phyloP scores from a whole-genome alignment of 306 rosid species.

The Rosa chinensis region DNA sequence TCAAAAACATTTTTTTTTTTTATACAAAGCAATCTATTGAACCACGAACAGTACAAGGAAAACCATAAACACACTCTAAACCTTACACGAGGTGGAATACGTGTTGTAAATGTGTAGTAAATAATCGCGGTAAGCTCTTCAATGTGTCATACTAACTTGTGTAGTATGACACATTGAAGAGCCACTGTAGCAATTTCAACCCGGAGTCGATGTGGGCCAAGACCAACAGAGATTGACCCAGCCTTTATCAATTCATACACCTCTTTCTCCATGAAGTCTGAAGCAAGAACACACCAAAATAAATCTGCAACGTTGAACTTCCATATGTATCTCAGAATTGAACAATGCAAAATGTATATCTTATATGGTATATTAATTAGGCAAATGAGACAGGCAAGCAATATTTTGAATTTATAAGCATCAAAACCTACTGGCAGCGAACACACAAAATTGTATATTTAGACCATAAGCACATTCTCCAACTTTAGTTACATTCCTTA shows the following conservation, averaged over 20 bases:
- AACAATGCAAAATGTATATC: neutral
- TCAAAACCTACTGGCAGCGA: neutral
- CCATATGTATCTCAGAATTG: neutral
- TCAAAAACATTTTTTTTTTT: too few relatives aligned
- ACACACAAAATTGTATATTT: neutral
- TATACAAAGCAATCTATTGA: too few relatives aligned
- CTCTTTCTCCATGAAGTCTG: conserved; percentile 88
- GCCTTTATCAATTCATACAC: conserved; percentile 57
- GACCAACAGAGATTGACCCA: conserved; percentile 77
- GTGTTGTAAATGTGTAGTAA: too few relatives aligned
- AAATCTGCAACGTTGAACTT: conserved; percentile 13
- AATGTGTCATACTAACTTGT: too few relatives aligned
- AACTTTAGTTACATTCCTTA: neutral
- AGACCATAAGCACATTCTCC: neutral
- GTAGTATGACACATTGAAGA: conserved; percentile 20
- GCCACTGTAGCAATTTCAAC: conserved; percentile 94
- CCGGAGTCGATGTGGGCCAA: conserved; percentile 81
- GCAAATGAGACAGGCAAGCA: neutral
- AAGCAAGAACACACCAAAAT: conserved; percentile 22
- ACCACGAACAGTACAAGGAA: too few relatives aligned
- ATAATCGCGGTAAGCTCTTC: too few relatives aligned
- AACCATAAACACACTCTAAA: too few relatives aligned
- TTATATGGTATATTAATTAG: neutral
- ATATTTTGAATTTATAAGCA: neutral
- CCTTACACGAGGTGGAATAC: too few relatives aligned